These are phyloP conservation scores for Tricholoma saponaceum DNA, from an alignment of 768 basidiomycete species.

Conservation along the genomic window DNA sequence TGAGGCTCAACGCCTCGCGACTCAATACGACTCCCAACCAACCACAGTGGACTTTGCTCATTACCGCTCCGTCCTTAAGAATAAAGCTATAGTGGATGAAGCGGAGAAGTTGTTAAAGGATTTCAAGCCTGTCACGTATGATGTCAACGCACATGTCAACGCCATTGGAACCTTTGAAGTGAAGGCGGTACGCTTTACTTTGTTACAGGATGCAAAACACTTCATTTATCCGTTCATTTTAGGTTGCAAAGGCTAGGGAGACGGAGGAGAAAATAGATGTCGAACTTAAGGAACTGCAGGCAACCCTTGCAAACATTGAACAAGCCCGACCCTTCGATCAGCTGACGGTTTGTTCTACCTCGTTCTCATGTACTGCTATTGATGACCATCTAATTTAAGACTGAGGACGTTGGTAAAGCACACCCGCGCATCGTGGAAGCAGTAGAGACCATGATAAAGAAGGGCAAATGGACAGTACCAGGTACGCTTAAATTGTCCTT, in stretches of 20 bases:
- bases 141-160: conserved; percentile 84
- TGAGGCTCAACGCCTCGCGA: conserved; percentile 77
- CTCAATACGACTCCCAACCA: conserved; percentile 61
- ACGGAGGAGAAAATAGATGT: conserved; percentile 87
- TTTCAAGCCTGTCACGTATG: conserved; percentile 95
- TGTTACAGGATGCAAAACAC: background rate
- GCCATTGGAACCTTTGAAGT: conserved; percentile 96
- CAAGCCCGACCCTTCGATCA: conserved; percentile 97
- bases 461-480: conserved; percentile 98
- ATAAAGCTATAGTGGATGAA: conserved; percentile 87
- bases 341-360: conserved; percentile 58
- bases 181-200: conserved; percentile 66
- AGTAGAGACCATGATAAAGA: conserved; percentile 92
- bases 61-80: conserved; percentile 91
- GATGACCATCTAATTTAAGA: conserved; percentile 34
- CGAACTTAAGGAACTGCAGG: conserved; percentile 88
- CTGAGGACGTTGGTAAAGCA: conserved; percentile 86
- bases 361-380: conserved; percentile 1
- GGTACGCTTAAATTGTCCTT: conserved; percentile 41
- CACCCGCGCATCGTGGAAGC: conserved; percentile 90
- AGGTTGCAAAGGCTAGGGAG: conserved; percentile 88
- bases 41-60: conserved; percentile 86
- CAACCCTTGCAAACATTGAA: conserved; percentile 94
- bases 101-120: conserved; percentile 83
- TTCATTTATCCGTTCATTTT: conserved; percentile 1